Evolutionary conservation across 345 rosid species (phyloP), one percentile per base, ranked within the genome.

Genomic region (Trapa bicornis): DNA sequence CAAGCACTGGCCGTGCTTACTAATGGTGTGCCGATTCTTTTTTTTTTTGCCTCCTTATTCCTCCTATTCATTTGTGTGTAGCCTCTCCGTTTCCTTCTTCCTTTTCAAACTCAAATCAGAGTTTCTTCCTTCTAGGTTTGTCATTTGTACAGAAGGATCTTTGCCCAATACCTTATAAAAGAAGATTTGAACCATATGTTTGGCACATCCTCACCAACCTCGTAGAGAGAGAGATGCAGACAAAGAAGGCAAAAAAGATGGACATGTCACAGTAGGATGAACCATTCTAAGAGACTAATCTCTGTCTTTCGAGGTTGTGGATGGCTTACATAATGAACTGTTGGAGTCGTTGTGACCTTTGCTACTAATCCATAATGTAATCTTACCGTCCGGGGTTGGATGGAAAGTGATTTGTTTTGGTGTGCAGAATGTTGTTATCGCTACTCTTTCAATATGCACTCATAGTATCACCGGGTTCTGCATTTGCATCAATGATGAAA

Each of bases 91-190:
- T 45, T 45, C 29, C 29, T 45, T 45, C 11, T 7, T 37, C 48
- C 48, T 45, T 37, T 37, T 45, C 42, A 48, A 47, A 37, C 66
- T 52, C 48, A 35, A 22, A 69, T 45, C 39, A 22, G 35, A 69
- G 71, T 78, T 85, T 75, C 73, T 75, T 73, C 56, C 75, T 75
- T 77, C 73, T 74, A 73, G 56, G 48, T 50, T 50, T 50, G 22
- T 77, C 72, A 76, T 80, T 62, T 85, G 93, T 87, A 87, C 89
- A 85, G 85, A 73, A 76, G 37, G 75, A 80, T 75, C 69, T 37
- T 72, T 76, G 70, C 61, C 71, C 71, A 74, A 73, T 68, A 63
- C 57, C 68, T 71, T 74, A 66, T 79, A 60, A 64, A 29, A 17
- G 53, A 52, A 79, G 85, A 83, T 84, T 87, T 86, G 82, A 85